phyloP scores from a whole-genome alignment of 2,329 filamentous ascomycete species.

The Nothopassalora personata region DNA sequence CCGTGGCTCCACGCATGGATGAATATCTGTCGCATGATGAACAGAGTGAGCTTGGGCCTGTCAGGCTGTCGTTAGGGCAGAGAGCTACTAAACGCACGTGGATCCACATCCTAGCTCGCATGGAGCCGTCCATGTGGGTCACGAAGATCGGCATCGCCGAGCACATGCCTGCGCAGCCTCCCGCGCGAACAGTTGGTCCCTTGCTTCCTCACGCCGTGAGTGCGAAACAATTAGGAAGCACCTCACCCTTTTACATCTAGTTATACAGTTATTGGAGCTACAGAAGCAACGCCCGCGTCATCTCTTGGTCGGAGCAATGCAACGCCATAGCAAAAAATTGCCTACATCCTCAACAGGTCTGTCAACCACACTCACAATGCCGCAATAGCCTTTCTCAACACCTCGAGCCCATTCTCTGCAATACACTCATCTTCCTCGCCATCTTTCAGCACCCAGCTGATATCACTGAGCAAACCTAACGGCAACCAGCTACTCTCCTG shows the following conservation, averaged over 20 bases:
- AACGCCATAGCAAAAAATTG: neutral
- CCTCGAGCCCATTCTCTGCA: conserved; percentile 50
- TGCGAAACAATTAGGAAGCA: neutral
- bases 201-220: neutral
- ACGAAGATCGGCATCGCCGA: neutral
- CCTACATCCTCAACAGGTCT: neutral
- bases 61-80: neutral
- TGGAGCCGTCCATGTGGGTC: neutral
- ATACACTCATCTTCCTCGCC: conserved; percentile 32
- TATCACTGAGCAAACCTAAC: conserved; percentile 79
- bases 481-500: conserved; percentile 69
- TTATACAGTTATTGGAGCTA: neutral
- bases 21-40: neutral
- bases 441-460: conserved; percentile 65
- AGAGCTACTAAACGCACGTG: neutral
- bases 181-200: neutral
- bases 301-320: neutral
- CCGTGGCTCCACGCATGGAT: neutral
- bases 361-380: conserved; percentile 37
- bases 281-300: neutral
- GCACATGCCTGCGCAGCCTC: neutral
- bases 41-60: neutral
- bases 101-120: neutral
- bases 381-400: conserved; percentile 54
- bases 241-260: neutral